These are phyloP conservation scores for Cyamopsis tetragonoloba DNA, from an alignment of 306 rosid species.

Conservation along the genomic window DNA sequence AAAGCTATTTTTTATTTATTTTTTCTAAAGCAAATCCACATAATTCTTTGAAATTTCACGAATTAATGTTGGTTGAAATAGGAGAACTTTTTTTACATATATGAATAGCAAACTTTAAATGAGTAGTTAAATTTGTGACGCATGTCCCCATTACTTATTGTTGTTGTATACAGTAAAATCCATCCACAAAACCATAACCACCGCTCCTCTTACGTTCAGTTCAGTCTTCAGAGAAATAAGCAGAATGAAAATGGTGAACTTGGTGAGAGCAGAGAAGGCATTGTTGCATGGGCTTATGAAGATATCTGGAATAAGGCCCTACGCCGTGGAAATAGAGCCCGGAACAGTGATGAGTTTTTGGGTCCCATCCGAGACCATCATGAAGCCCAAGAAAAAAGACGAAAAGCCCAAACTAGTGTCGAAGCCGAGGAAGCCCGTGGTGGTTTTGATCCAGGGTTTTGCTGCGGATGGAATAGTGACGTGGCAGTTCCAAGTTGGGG, in stretches of 20 bases:
- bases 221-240: too few species aligned
- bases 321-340: constrained; percentile 54
- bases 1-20: too few species aligned
- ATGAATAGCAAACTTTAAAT: too few species aligned
- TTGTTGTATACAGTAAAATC: too few species aligned
- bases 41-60: too few species aligned
- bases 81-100: too few species aligned
- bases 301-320: constrained; percentile 49
- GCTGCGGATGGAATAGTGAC: constrained; percentile 65
- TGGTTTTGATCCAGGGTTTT: constrained; percentile 73
- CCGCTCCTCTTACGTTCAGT: too few species aligned
- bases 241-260: constrained; percentile 54
- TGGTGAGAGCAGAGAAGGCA: constrained; percentile 42
- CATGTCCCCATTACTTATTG: too few species aligned
- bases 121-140: too few species aligned
- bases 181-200: too few species aligned
- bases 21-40: too few species aligned
- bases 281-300: constrained; percentile 44
- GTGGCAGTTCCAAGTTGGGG: constrained; percentile 65
- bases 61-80: too few species aligned
- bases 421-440: constrained; percentile 51
- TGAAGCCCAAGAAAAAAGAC: constrained; percentile 12
- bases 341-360: constrained; percentile 66
- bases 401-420: not conserved
- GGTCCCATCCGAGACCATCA: constrained; percentile 48